These are phyloP conservation scores for Hsuehochloa calcarea DNA, from an alignment of 176 grass and related monocot genomes.

Conservation along the genomic window DNA sequence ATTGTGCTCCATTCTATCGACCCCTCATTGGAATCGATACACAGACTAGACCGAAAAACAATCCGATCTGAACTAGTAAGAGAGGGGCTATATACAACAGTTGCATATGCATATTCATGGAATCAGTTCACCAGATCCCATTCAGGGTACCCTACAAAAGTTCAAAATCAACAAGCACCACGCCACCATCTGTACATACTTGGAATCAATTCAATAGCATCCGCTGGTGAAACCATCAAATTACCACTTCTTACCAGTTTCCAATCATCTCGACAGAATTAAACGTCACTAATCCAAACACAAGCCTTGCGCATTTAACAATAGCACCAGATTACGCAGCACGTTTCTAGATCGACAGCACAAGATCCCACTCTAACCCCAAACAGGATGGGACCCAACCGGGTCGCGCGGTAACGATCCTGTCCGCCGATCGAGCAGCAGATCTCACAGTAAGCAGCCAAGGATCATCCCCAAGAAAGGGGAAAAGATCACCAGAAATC, in stretches of 20 bases:
- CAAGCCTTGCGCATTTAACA: not conserved
- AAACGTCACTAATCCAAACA: not conserved
- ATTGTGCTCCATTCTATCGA: not conserved
- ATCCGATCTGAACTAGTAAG: constrained; percentile 5
- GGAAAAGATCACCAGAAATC: not conserved
- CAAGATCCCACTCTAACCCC: not conserved
- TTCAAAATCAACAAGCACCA: not conserved
- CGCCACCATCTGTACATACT: not conserved
- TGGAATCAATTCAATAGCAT: not conserved
- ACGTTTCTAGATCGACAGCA: not conserved
- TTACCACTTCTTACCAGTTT: not conserved
- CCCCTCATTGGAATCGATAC: not conserved
- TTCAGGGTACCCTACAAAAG: not conserved
- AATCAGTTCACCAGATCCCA: not conserved
- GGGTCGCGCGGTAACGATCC: not conserved
- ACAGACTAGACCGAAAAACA: not conserved
- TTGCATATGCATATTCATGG: not conserved
- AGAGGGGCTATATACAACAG: not conserved
- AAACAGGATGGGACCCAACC: not conserved
- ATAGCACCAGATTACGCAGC: not conserved
- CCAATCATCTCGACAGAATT: not conserved
- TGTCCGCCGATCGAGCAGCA: not conserved
- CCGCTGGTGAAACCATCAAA: not conserved
- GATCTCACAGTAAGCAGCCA: not conserved
- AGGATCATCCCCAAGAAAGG: not conserved